Evolutionary conservation across 495 filamentous ascomycete species (phyloP).

Genomic region (Podospora tetraspora): DNA sequence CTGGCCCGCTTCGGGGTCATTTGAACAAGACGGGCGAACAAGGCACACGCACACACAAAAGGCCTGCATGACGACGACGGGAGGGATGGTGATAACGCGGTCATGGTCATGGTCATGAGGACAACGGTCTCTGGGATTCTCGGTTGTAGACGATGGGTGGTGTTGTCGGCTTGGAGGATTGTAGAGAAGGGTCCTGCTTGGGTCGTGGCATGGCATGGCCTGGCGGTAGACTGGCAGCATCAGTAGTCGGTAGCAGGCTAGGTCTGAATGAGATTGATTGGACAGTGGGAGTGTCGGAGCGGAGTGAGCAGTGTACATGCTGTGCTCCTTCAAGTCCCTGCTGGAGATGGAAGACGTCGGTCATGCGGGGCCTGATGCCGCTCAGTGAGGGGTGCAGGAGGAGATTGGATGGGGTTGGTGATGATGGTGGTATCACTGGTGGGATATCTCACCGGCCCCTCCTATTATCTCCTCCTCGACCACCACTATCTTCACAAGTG

Average conservation of each 20-base stretch:
- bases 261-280: not conserved
- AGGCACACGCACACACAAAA: not conserved
- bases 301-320: not conserved
- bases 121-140: not conserved
- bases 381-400: not conserved
- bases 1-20: conserved; percentile 9
- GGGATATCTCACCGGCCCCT: not conserved
- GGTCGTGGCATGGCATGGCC: not conserved
- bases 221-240: not conserved
- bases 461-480: too few relatives aligned
- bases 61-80: not conserved
- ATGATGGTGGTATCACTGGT: not conserved
- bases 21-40: not conserved
- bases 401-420: not conserved
- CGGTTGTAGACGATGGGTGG: not conserved
- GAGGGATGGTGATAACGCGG: not conserved
- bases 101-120: not conserved
- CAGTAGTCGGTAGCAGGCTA: not conserved
- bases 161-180: not conserved
- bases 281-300: not conserved
- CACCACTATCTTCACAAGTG: too few relatives aligned
- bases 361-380: not conserved
- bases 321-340: not conserved
- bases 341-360: too few relatives aligned
- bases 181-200: not conserved